Percentiles rank a stretch among this genome's conserved stretches.
phyloP scores from a whole-genome alignment of 2,329 filamentous ascomycete species.

The Ramularia endophylla region DNA sequence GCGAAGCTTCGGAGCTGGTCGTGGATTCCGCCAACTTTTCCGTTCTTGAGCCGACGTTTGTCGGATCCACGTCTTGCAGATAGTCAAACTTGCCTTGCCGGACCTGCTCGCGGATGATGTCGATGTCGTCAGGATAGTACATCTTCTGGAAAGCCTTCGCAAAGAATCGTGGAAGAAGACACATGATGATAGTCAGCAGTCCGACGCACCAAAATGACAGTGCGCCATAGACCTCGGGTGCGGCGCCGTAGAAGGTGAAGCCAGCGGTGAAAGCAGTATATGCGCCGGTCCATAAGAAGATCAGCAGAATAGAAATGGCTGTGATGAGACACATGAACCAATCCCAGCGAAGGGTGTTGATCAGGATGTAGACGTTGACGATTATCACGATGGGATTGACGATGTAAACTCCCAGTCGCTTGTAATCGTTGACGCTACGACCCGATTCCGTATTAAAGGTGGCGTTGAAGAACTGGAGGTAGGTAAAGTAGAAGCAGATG shows the following conservation, averaged over 20 bases:
- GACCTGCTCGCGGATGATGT: constrained; percentile 92
- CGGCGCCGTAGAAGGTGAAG: constrained; percentile 69
- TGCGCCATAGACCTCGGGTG: constrained; percentile 69
- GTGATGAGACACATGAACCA: constrained; percentile 89
- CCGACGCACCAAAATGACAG: constrained; percentile 83
- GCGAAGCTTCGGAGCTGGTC: constrained; percentile 36
- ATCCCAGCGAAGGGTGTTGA: constrained; percentile 98
- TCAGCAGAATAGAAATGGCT: constrained; percentile 71
- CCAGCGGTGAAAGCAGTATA: constrained; percentile 61
- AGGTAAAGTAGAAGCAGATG: constrained; percentile 89
- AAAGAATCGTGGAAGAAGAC: constrained; percentile 79
- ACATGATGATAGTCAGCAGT: constrained; percentile 71
- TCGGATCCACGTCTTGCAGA: constrained; percentile 52
- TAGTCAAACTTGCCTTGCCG: constrained; percentile 75
- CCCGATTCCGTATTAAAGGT: constrained; percentile 68
- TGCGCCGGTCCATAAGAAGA: constrained; percentile 94
- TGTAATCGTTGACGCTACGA: constrained; percentile 68
- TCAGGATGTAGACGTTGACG: constrained; percentile 89
- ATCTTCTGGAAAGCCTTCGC: constrained; percentile 89
- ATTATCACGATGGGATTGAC: constrained; percentile 77
- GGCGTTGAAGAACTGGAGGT: constrained; percentile 66
- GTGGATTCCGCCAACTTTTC: constrained; percentile 46
- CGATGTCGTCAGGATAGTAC: constrained; percentile 84
- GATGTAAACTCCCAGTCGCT: constrained; percentile 80
- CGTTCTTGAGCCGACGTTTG: constrained; percentile 35